These are phyloP conservation scores for Xylariaceae sp. DNA, from an alignment of 2,329 filamentous ascomycete genomes.

Conservation along the genomic window DNA sequence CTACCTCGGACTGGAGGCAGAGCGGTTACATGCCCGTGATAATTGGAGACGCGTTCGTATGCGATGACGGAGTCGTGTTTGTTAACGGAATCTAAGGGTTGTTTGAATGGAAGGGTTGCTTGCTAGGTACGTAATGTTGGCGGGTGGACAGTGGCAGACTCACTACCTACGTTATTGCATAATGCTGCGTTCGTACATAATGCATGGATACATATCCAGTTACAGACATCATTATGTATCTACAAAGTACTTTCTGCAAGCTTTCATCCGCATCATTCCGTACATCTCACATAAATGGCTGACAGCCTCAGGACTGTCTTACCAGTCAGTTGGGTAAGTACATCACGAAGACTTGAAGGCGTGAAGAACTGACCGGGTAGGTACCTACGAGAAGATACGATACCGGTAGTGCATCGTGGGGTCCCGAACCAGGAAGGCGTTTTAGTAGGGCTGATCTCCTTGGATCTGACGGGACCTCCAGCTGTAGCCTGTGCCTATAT, in stretches of 20 bases:
- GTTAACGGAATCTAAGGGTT: neutral
- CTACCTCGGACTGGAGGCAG: constrained; percentile 19
- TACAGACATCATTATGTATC: no score
- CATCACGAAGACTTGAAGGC: no score
- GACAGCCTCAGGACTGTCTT: no score
- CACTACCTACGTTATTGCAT: neutral
- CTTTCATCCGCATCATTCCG: no score
- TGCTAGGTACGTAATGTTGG: neutral
- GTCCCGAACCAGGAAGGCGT: no score
- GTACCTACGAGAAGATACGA: no score
- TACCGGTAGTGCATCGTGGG: no score
- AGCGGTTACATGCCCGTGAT: constrained; percentile 28
- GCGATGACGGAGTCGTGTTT: neutral
- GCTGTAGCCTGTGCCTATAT: neutral
- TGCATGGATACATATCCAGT: neutral
- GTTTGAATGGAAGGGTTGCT: neutral
- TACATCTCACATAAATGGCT: no score
- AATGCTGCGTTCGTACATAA: neutral
- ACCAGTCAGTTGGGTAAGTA: no score
- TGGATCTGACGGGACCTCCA: neutral
- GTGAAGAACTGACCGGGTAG: no score
- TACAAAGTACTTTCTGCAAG: no score
- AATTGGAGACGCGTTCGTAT: neutral
- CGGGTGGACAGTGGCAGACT: neutral
- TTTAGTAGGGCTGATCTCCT: neutral